Evolutionary conservation across 768 basidiomycete genomes (phyloP), one percentile per base, ranked within the genome.

Genomic region (Pisolithus marmoratus): DNA sequence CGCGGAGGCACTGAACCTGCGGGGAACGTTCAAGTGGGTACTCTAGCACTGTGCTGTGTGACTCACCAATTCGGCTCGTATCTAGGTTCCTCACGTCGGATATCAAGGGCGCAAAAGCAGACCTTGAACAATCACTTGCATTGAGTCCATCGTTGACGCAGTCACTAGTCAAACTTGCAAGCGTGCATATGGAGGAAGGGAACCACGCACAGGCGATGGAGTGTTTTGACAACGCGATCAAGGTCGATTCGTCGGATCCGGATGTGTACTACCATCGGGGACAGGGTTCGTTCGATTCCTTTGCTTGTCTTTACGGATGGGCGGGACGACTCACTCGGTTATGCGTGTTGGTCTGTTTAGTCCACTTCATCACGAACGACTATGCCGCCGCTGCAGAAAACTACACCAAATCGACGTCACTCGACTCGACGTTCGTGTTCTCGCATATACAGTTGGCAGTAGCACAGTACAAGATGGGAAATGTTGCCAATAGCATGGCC

Each of bases 261-360:
- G 95, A 98, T 69, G 92, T 96, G 51, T 98, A n/a, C 75, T 99
- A 99, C 71, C 96, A 99, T 68, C 91, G 94, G 59, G 96, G 95
- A 42, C 96, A 99, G 76, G 90, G 90, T 89, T 31, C 15, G 58
- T 56, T 22, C 12, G 5, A 43, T 48, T 49, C 29, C 27, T 51
- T 19, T 20, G n/a, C 4, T 20, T 42, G 41, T 15, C n/a, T n/a
- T n/a, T n/a, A n/a, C n/a, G n/a, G n/a, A n/a, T n/a, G n/a, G n/a
- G n/a, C n/a, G n/a, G n/a, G n/a, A n/a, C n/a, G n/a, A n/a, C n/a
- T n/a, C n/a, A n/a, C n/a, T n/a, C n/a, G n/a, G n/a, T n/a, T n/a
- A n/a, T n/a, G 29, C 15, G 50, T 23, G 40, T 27, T 41, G 7
- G 27, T 34, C 23, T 38, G 1, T 22, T 11, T 54, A 91, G 94